Evolutionary conservation across 768 basidiomycete species (phyloP).

Genomic region (Rhodotorula graminis): DNA sequence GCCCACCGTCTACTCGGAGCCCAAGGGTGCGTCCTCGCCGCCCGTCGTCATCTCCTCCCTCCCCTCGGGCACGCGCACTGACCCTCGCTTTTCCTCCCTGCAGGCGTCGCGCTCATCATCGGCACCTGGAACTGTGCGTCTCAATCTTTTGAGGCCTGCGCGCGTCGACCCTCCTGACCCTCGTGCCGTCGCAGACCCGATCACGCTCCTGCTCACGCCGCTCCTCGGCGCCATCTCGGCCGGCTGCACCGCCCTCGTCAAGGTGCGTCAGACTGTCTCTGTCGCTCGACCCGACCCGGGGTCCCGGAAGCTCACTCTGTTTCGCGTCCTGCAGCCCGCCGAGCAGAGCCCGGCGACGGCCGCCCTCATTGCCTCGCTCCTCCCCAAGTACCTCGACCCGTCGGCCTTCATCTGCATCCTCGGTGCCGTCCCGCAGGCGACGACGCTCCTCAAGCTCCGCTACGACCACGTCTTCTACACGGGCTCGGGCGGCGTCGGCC

Average conservation of each 20-base stretch:
- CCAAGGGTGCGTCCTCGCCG: constrained; percentile 51
- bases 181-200: constrained; percentile 55
- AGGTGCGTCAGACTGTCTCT: constrained; percentile 43
- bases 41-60: not conserved
- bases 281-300: constrained; percentile 46
- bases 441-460: constrained; percentile 17
- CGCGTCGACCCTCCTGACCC: too few relatives aligned
- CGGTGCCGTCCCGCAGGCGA: constrained; percentile 13
- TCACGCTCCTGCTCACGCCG: constrained; percentile 59
- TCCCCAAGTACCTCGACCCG: constrained; percentile 70
- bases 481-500: constrained; percentile 59
- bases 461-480: constrained; percentile 59
- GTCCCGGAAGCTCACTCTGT: too few relatives aligned
- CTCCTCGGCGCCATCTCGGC: constrained; percentile 72
- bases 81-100: not conserved
- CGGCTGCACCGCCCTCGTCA: constrained; percentile 66
- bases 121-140: constrained; percentile 44
- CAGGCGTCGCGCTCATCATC: constrained; percentile 40
- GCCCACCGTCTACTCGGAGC: constrained; percentile 65
- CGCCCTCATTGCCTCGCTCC: constrained; percentile 60
- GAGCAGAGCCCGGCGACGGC: constrained; percentile 61
- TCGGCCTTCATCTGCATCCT: constrained; percentile 31
- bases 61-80: not conserved
- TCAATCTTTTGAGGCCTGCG: not conserved
- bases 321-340: constrained; percentile 56